Evolutionary conservation across 192 early-diverging fungal species (phyloP), one percentile per base, ranked within the genome.

Genomic region (Paraglomus brasilianum): DNA sequence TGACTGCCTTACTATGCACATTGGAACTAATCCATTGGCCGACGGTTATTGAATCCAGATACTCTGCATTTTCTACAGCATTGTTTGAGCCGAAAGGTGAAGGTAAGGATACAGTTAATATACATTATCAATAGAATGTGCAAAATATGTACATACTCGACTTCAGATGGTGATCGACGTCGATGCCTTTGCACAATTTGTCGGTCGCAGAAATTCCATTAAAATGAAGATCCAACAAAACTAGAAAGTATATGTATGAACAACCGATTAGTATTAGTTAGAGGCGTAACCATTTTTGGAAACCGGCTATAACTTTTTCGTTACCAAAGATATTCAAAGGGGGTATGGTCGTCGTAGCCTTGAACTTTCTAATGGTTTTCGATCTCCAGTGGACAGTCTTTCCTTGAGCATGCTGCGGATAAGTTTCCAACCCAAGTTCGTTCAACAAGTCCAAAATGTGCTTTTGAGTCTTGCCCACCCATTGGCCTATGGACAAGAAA

Each of bases 201-300:
- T 69, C 67, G 9, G 30, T 40, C 39, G 40, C 38, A 14, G 42
- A 53, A 9, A 69, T 69, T 41, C 22, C 67, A 58, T 69, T 69
- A 50, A 69, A 42, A 9, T 69, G 67, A 61, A 69, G 67, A 69
- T 69, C 67, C 21, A 57, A 14, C 10, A 69, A 42, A 9, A 38
- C 67, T 69, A 2, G 14, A 5, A 52, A 6, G 45, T 36, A 21
- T 44, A 63, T 44, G 39, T 45, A 45, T 17, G 6, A 42, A 30
- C 30, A 63, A 45, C 61, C n/a, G 22, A 44, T 9, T 45, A 63
- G 21, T 13, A 63, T 15, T 40, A 44, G 42, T 45, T 58, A 24
- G 14, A n/a, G 19, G 1, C 30, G 3, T 30, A 3, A 3, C 30
- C 30, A 30, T 30, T 30, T 30, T 30, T 30, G 3, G 30, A 30